Conservation (phyloP, 2,329 filamentous ascomycete species). For the Fusarium succisae region DNA sequence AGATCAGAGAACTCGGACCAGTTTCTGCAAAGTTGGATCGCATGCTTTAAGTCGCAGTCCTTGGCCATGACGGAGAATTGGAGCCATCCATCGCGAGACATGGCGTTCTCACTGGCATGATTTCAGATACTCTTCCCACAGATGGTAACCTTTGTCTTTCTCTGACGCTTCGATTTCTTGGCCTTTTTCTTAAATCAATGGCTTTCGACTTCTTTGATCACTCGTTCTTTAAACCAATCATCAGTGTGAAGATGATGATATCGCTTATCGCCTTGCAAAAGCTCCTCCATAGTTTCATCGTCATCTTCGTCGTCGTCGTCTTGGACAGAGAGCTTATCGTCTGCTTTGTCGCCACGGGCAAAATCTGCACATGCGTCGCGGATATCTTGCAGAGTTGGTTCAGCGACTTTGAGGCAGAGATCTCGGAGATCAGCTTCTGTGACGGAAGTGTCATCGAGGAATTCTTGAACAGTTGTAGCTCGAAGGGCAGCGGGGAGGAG, state of each 20-base stretch:
- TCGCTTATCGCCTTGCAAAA: constrained; percentile 18
- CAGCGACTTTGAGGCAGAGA: constrained; percentile 41
- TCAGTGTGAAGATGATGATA: constrained; percentile 38
- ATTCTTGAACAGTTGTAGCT: constrained; percentile 39
- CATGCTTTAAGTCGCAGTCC: constrained; percentile 42
- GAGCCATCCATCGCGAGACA: constrained; percentile 46
- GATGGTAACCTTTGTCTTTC: constrained; percentile 38
- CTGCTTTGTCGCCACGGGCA: constrained; percentile 36
- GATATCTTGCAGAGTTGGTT: constrained; percentile 41
- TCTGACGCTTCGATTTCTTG: constrained; percentile 6
- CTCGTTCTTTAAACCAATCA: constrained; percentile 33
- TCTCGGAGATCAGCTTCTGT: constrained; percentile 42
- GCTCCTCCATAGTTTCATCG: constrained; percentile 29
- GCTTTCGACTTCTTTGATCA: background rate
- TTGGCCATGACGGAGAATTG: constrained; percentile 46
- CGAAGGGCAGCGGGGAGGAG: constrained; percentile 40
- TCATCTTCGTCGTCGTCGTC: constrained; percentile 16
- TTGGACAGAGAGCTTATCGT: background rate
- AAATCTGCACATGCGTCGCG: constrained; percentile 46
- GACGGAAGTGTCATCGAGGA: constrained; percentile 39
- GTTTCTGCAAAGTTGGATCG: constrained; percentile 44
- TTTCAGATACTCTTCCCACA: constrained; percentile 45
- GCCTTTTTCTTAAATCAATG: background rate
- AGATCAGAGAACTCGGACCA: constrained; percentile 45
- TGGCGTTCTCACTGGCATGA: constrained; percentile 43